Base-by-base conservation (phyloP, 306 rosid species). In the Trifolium dubium region DNA sequence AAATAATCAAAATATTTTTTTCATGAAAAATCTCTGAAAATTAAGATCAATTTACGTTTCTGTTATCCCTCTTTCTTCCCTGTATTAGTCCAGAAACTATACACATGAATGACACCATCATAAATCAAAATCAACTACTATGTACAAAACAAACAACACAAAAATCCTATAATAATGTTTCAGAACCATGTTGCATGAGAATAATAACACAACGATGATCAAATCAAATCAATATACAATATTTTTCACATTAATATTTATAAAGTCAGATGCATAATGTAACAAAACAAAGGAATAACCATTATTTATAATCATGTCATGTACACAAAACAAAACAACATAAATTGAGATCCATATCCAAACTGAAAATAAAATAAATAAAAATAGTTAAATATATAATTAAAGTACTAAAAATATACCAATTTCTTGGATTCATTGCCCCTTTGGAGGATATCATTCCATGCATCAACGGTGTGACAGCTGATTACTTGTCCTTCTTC, bases 401-500 rank as follows among this genome's bases (percentile, higher is more conserved):
- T 18, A 53, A 19, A 30, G 30, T 53, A 53, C 12, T 29, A 59
- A 2, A 19, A 3, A 58, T 54, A 23, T 60, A 69, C 74, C 74
- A 92, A 87, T 54, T 84, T 89, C 50, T 89, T 89, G 70, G 86
- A 75, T 13, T 85, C 89, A 46, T 89, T 92, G 61, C 80, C 97
- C 74, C 72, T 85, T 43, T 82, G 82, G 46, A 92, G 96, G 3
- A 78, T 83, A 28, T 84, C 82, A 41, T 63, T 83, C 97, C 97
- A 89, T 34, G 84, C 83, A 28, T 92, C 96, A 28, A 89, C 79
- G 35, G 81, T 67, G 90, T 89, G 96, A 76, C 84, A 77, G 61
- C 89, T 9, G 68, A 92, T 40, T 37, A 92, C 92, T 68, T 86
- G 97, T 67, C 96, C 94, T 77, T 85, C 92, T 72, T 87, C 96